phyloP scores from a whole-genome alignment of 1,284 basidiomycete genomes.

The Irpex sp. region DNA sequence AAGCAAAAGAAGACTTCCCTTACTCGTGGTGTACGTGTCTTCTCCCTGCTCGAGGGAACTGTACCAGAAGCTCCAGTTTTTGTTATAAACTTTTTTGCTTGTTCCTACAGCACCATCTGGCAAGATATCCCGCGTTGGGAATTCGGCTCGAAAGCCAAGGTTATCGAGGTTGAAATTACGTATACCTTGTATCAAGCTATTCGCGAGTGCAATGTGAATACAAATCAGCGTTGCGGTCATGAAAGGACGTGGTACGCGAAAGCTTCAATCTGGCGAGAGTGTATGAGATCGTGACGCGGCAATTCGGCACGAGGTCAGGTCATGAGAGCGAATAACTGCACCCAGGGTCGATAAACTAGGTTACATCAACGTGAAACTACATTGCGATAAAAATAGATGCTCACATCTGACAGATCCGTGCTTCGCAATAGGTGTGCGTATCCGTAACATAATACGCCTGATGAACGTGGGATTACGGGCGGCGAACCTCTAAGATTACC shows the following conservation, averaged over 20 bases:
- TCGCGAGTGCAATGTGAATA: too few relatives aligned
- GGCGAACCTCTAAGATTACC: background rate
- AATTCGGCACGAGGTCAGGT: background rate
- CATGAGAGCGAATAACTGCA: background rate
- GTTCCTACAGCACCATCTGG: background rate
- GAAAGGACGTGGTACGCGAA: background rate
- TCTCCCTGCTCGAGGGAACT: background rate
- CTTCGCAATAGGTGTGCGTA: background rate
- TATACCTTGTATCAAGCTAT: too few relatives aligned
- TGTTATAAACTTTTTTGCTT: background rate
- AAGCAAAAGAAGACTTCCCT: background rate
- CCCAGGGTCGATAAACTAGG: background rate
- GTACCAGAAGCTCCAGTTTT: background rate
- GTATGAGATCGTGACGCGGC: background rate
- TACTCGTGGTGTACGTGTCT: background rate
- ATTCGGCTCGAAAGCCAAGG: too few relatives aligned
- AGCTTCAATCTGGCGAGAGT: background rate
- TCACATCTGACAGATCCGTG: background rate
- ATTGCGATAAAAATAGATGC: background rate
- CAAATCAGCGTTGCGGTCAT: too few relatives aligned
- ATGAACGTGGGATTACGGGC: background rate
- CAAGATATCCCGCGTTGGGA: too few relatives aligned
- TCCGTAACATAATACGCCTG: background rate
- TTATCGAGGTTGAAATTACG: too few relatives aligned
- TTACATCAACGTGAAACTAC: background rate